Evolutionary conservation across 306 rosid genomes (phyloP).

Genomic region (Calophaca sinica): DNA sequence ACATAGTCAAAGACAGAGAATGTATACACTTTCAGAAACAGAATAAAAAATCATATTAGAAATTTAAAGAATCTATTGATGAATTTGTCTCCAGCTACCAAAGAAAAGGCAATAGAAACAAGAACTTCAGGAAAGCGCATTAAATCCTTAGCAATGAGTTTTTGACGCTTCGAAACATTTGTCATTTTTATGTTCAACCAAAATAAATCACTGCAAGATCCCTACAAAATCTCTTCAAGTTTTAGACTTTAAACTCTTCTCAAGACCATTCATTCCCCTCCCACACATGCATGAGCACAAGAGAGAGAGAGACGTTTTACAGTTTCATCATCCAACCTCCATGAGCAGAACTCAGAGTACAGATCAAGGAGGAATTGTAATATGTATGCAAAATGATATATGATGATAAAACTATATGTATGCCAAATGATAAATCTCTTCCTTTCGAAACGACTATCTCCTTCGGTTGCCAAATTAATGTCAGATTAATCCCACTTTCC

Average conservation of each 20-base stretch:
- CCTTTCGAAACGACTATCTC: too few relatives aligned
- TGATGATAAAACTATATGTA: too few relatives aligned
- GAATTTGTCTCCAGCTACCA: constrained; percentile 29
- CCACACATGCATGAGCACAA: background rate
- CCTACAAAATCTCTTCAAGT: too few relatives aligned
- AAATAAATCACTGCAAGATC: too few relatives aligned
- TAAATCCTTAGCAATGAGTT: background rate
- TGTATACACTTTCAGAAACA: too few relatives aligned
- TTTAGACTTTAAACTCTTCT: too few relatives aligned
- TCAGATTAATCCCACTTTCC: too few relatives aligned
- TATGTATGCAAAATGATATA: background rate
- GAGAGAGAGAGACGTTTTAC: background rate
- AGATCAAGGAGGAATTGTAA: background rate
- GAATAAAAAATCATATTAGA: background rate
- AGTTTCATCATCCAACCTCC: too few relatives aligned
- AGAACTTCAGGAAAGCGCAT: constrained; percentile 6
- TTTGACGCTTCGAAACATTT: constrained; percentile 4
- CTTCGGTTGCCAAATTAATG: too few relatives aligned
- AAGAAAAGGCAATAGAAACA: constrained; percentile 13
- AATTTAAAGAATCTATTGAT: constrained; percentile 8
- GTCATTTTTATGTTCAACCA: background rate
- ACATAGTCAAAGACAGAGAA: constrained; percentile 7
- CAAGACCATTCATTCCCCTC: too few relatives aligned
- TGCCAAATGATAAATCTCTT: too few relatives aligned
- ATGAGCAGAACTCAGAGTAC: too few relatives aligned